Base-by-base conservation (phyloP, 2,329 filamentous ascomycete genomes). In the Fusarium poae region DNA sequence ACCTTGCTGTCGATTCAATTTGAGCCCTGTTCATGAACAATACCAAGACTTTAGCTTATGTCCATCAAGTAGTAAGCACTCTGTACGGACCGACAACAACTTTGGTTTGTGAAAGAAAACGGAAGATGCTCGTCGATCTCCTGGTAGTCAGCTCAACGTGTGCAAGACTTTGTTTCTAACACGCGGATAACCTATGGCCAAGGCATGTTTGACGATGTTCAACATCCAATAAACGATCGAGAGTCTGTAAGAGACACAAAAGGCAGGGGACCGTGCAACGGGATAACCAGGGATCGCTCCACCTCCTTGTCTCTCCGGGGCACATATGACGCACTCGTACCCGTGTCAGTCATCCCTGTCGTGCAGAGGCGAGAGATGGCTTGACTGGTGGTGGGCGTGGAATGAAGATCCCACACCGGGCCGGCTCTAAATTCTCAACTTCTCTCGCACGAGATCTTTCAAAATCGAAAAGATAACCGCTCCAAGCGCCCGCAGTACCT, bases 321-420 rank as follows among this genome's bases (percentile, higher is more conserved):
- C 70, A 65, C 72, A 73, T 74, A 74, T 74, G 72, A 74, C 72
- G 72, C 72, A 71, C 68, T 73, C 58, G 57, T 58, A 72, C 72
- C 72, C 72, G 70, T 72, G 65, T 51, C 62, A 65, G 60, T 55
- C 30, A 68, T 71, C 61, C 67, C 55, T 70, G 67, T 46, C 55
- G 39, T 71, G 57, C 67, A 64, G 71, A 71, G 68, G 67, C 62
- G 65, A 73, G 57, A 65, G 51, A 50, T 63, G 59, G 51, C 34
- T 62, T 60, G 51, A 48, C 44, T 58, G 68, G 57, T 57, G 70
- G 64, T 62, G 59, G 65, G 50, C 16, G 68, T 71, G 69, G 58
- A 72, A 62, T 68, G 50, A 42, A 57, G 69, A 72, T 73, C 60
- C 59, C 59, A 59, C 53, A 58, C 71, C 68, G 61, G 68, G 59